A percentile compares a stretch with the other conserved stretches of the same genome.
Evolutionary conservation across 176 grass and related monocot genomes (phyloP).

Genomic region (Triticum dicoccoides): DNA sequence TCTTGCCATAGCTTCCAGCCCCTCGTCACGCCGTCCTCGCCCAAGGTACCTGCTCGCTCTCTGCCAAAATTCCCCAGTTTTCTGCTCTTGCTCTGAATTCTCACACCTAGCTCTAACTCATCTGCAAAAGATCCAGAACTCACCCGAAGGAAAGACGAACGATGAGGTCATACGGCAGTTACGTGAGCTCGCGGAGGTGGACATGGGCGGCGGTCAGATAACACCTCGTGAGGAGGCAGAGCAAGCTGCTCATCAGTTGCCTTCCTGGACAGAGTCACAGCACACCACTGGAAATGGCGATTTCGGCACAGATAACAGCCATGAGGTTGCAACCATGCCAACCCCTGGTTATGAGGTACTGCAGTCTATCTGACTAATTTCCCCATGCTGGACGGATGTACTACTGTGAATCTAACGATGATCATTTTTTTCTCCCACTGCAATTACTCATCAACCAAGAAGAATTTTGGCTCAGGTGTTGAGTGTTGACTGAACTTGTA

Average conservation of each 20-base stretch:
- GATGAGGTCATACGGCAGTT: conserved; percentile 77
- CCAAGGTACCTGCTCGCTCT: conserved; percentile 46
- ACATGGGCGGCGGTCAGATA: conserved; percentile 20
- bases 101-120: neutral
- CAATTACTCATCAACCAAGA: conserved; percentile 12
- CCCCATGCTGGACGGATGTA: neutral
- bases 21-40: conserved; percentile 48
- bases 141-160: conserved; percentile 39
- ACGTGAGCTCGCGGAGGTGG: conserved; percentile 47
- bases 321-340: conserved; percentile 42
- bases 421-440: neutral
- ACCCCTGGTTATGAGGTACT: conserved; percentile 50
- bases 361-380: neutral
- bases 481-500: neutral
- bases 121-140: conserved; percentile 41
- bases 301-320: conserved; percentile 34
- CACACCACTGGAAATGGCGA: conserved; percentile 33
- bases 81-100: neutral
- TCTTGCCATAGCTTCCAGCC: conserved; percentile 85
- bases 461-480: neutral
- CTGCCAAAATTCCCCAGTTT: neutral
- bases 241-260: conserved; percentile 34
- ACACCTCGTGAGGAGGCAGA: conserved; percentile 32
- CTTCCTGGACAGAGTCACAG: conserved; percentile 28
- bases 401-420: neutral